Conservation (phyloP, 441 rosid genomes). For the Gossypium armourianum region DNA sequence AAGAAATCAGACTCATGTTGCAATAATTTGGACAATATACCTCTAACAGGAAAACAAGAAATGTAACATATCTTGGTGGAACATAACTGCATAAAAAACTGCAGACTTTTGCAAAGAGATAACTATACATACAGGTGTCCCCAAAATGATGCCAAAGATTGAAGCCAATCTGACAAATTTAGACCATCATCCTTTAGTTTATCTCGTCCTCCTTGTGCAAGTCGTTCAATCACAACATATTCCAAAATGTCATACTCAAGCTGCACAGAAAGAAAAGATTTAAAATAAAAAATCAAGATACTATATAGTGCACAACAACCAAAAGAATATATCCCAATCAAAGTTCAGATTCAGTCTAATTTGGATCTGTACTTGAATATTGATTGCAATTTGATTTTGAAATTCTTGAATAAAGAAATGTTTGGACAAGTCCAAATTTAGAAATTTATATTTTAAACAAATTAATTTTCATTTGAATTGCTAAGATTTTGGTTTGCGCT, state of each 20-base stretch:
- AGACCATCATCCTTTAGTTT: conserved; percentile 98
- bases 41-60: conserved; percentile 2
- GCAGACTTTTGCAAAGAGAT: conserved; percentile 19
- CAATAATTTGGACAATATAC: background rate
- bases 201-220: conserved; percentile 92
- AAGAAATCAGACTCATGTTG: background rate
- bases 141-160: conserved; percentile 98
- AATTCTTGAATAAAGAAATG: background rate
- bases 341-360: background rate
- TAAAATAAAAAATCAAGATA: conserved; percentile 8
- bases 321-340: background rate
- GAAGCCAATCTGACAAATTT: conserved; percentile 99
- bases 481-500: background rate
- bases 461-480: background rate
- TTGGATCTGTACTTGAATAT: background rate
- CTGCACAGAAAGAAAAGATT: conserved; percentile 34
- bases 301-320: background rate
- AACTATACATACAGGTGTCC: conserved; percentile 90
- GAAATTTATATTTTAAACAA: background rate
- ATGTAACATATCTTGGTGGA: background rate
- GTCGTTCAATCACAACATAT: conserved; percentile 94
- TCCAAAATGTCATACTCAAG: conserved; percentile 97
- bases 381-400: background rate
- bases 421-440: background rate
- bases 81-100: background rate